Percentiles rank a stretch among this genome's conserved stretches.
These are phyloP conservation scores for Bauhinia variegata DNA, from an alignment of 306 rosid genomes.

Conservation along the genomic window DNA sequence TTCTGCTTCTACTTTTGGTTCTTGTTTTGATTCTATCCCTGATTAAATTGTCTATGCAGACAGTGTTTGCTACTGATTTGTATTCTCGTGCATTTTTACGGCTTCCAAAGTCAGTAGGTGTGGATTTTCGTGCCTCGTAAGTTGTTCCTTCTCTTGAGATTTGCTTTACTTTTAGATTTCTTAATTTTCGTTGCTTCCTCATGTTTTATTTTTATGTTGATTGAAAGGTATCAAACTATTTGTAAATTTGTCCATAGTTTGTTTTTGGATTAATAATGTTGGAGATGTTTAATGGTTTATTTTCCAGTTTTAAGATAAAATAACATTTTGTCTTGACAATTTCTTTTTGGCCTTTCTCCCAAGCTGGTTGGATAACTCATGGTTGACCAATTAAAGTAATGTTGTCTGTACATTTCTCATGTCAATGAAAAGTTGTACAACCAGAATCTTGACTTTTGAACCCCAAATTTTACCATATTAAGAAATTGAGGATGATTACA, in stretches of 20 bases:
- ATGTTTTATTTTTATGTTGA: neutral
- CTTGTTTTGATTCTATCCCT: constrained; percentile 26
- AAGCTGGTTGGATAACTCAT: neutral
- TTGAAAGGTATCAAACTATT: constrained; percentile 19
- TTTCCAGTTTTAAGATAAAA: neutral
- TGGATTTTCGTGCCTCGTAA: constrained; percentile 98
- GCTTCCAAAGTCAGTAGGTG: constrained; percentile 95
- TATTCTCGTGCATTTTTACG: constrained; percentile 85
- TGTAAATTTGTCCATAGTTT: constrained; percentile 17
- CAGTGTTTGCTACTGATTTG: constrained; percentile 92
- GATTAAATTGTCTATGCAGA: constrained; percentile 59
- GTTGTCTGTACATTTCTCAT: neutral
- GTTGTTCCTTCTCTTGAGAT: constrained; percentile 36
- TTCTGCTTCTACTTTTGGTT: constrained; percentile 9
- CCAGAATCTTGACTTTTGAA: constrained; percentile 7
- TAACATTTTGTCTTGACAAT: constrained; percentile 8
- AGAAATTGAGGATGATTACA: no score
- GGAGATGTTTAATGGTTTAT: constrained; percentile 2
- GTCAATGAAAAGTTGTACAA: neutral
- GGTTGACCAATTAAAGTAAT: constrained; percentile 1
- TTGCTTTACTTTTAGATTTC: constrained; percentile 14
- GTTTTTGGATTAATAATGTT: constrained; percentile 24
- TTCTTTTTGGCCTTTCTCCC: neutral
- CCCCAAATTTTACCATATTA: constrained; percentile 16
- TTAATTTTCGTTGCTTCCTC: constrained; percentile 9